Evolutionary conservation across 2,329 filamentous ascomycete species (phyloP).

Genomic region (Colletotrichum incanum): DNA sequence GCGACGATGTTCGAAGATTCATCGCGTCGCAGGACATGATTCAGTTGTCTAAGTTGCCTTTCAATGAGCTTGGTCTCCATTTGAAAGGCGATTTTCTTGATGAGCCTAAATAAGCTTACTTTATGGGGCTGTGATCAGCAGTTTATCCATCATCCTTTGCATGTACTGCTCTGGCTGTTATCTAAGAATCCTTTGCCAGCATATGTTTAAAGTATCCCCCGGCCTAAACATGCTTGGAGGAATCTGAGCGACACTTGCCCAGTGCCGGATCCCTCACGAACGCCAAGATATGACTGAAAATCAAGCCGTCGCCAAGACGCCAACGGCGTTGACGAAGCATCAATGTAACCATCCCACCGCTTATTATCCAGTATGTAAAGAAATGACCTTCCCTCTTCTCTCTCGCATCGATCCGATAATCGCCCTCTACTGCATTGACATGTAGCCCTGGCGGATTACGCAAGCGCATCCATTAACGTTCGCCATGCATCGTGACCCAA

Average conservation of each 20-base stretch:
- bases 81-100: not conserved
- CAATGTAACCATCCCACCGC: slow-evolving; percentile 26
- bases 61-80: not conserved
- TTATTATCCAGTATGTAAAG: not conserved
- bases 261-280: slow-evolving; percentile 13
- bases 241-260: not conserved
- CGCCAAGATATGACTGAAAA: slow-evolving; percentile 7
- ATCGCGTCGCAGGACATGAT: not conserved
- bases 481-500: slow-evolving; percentile 21
- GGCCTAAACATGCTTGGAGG: not conserved
- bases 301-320: slow-evolving; percentile 34
- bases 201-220: not conserved
- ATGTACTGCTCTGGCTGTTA: not conserved
- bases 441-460: slow-evolving; percentile 20
- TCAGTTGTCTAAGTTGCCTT: not conserved
- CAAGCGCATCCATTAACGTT: slow-evolving; percentile 9
- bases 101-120: slow-evolving; percentile 31
- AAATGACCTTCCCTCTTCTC: slow-evolving; percentile 42
- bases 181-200: not conserved
- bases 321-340: slow-evolving; percentile 24
- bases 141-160: not conserved
- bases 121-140: no score
- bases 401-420: slow-evolving; percentile 15
- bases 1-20: not conserved
- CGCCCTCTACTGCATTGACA: not conserved